Conservation (phyloP, 2,329 filamentous ascomycete species). For the Aspergillus spinulosporus region DNA sequence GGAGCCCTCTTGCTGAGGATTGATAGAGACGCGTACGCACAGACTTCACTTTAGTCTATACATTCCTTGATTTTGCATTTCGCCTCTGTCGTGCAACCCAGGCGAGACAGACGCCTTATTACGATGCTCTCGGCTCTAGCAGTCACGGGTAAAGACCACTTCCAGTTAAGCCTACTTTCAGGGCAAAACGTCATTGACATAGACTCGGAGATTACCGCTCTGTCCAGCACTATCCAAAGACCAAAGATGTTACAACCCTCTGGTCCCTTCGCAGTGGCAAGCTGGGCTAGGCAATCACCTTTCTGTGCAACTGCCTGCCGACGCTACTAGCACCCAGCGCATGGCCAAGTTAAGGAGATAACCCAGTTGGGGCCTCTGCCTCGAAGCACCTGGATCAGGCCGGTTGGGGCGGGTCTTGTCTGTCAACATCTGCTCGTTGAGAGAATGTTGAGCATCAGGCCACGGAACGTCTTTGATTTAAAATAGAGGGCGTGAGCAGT, state of each 20-base stretch:
- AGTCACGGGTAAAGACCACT: not conserved
- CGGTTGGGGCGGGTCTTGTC: not conserved
- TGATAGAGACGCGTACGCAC: slow-evolving; percentile 8
- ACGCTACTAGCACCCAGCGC: not conserved
- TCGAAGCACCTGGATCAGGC: not conserved
- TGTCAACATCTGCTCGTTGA: not conserved
- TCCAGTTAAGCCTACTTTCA: not conserved
- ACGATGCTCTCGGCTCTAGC: not conserved
- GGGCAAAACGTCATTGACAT: not conserved
- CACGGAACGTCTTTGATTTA: not conserved
- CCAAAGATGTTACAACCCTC: not conserved
- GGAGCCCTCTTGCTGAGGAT: not conserved
- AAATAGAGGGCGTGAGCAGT: not conserved
- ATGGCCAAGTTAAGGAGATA: not conserved
- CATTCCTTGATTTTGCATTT: slow-evolving; percentile 2
- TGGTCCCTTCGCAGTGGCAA: not conserved
- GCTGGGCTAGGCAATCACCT: not conserved
- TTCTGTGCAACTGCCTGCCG: slow-evolving; percentile 3
- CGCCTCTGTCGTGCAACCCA: slow-evolving; percentile 8
- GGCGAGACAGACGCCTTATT: not conserved
- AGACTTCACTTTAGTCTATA: slow-evolving; percentile 4
- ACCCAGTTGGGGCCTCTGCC: not conserved
- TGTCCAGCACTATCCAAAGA: not conserved
- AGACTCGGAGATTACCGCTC: not conserved
- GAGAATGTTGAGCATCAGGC: not conserved